Percentiles rank a stretch among this genome's conserved stretches.
These are phyloP conservation scores for Excoecaria agallocha DNA, from an alignment of 345 rosid species.

Conservation along the genomic window DNA sequence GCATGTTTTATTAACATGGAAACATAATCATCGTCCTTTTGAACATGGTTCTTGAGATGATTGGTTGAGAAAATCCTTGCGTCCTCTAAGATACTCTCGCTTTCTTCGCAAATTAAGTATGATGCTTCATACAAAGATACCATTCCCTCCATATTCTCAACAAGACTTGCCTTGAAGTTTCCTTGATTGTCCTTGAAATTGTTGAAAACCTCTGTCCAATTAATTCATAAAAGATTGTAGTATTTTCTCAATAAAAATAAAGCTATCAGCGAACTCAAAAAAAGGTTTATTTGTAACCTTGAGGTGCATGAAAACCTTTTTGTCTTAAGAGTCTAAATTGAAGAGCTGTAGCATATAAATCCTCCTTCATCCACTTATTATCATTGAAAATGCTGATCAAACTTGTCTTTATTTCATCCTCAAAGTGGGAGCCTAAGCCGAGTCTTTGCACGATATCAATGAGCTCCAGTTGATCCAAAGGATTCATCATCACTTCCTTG, in stretches of 20 bases:
- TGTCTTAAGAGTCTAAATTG: conserved; percentile 11
- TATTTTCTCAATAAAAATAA: too few relatives aligned
- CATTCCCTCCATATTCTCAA: too few relatives aligned
- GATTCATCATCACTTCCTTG: background rate
- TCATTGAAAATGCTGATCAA: background rate
- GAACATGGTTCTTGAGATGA: too few relatives aligned
- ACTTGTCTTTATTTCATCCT: background rate
- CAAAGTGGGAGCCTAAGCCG: background rate
- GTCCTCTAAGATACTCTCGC: too few relatives aligned
- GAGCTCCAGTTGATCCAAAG: background rate
- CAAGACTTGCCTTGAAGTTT: too few relatives aligned
- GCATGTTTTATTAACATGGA: conserved; percentile 30
- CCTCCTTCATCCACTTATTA: background rate
- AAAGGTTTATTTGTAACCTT: background rate
- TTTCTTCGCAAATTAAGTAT: too few relatives aligned
- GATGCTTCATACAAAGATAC: too few relatives aligned
- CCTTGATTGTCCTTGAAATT: too few relatives aligned
- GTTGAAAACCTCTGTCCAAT: too few relatives aligned
- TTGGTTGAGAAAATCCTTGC: too few relatives aligned
- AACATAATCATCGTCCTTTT: background rate
- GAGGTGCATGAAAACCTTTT: background rate
- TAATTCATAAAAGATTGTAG: too few relatives aligned
- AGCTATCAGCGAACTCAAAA: too few relatives aligned
- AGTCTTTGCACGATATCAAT: conserved; percentile 8
- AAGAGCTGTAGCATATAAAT: conserved; percentile 8